Evolutionary conservation across 352 stramenopile genomes (phyloP), one percentile per base, ranked within the genome.

Genomic region (Thalassiosira livingstoniorum): DNA sequence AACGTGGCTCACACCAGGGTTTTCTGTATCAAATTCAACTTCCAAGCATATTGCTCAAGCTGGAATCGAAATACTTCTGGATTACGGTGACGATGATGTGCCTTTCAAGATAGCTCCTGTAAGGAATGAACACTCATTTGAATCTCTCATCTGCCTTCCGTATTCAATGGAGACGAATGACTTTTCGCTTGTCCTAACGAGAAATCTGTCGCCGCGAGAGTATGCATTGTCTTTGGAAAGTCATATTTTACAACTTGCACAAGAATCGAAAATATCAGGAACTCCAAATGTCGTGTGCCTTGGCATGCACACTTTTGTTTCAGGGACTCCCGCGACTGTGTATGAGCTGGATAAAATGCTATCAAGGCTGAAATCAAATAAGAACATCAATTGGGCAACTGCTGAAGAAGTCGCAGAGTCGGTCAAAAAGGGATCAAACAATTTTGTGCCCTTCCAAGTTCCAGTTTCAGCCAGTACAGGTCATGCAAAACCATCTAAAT

Each of bases 111-210:
- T 83, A 47, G 31, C 4, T 21, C 11, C 21, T 67, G 27, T 7
- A 5, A 58, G 66, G 0, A 25, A n/a, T 15, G 32, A 65, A 10
- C 4, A 37, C 0, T 0, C 21, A 13, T 39, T 5, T 23, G 34
- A 27, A 25, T 55, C 67, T 31, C 18, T 84, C 35, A 43, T 84
- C 21, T 84, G 77, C 47, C 27, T 84, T 18, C 77, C 77, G 34
- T 84, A 84, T 35, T 79, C 68, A 0, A 79, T 84, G 68, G 77
- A 84, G 42, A 75, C 61, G n/a, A 84, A 84, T 42, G 77, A 84
- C 54, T 84, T 84, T 39, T 76, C 77, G 27, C 77, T 84, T 2
- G 65, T 84, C 27, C 69, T 84, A 18, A 57, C 47, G 10, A 68
- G 69, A 47, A 25, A 84, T 45, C 51, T 75, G 18, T 78, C 62